Evolutionary conservation across 805 yeast genomes (phyloP).

Genomic region (Sugiyamaella lignohabitans): DNA sequence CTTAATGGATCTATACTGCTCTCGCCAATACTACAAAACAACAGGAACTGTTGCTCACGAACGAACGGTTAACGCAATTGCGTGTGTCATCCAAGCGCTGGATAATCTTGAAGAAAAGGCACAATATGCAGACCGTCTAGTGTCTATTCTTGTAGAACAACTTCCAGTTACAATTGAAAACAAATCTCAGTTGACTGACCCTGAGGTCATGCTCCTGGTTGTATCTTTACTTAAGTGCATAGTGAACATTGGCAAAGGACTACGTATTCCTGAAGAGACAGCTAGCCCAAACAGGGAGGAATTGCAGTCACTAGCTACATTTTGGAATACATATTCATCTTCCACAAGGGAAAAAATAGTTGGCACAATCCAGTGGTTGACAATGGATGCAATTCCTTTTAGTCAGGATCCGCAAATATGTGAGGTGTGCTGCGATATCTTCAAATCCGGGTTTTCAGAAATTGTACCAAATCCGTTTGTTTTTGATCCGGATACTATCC

Average conservation of each 20-base stretch:
- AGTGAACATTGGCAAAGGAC: constrained; percentile 64
- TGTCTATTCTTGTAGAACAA: constrained; percentile 23
- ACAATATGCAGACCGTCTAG: constrained; percentile 30
- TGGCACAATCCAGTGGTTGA: constrained; percentile 37
- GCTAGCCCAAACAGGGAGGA: constrained; percentile 34
- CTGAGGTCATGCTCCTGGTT: constrained; percentile 30
- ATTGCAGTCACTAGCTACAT: constrained; percentile 3
- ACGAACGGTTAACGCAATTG: constrained; percentile 30
- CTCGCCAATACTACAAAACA: constrained; percentile 17
- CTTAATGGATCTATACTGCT: constrained; percentile 26
- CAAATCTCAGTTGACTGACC: neutral
- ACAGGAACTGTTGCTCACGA: constrained; percentile 25
- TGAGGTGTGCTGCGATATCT: constrained; percentile 56
- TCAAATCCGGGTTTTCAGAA: constrained; percentile 62
- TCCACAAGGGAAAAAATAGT: constrained; percentile 39
- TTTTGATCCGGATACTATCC: constrained; percentile 37
- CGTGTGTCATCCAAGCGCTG: constrained; percentile 28
- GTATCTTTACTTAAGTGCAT: constrained; percentile 56
- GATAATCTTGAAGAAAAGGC: constrained; percentile 25
- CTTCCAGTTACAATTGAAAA: constrained; percentile 8
- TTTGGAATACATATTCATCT: constrained; percentile 28
- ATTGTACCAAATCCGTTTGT: constrained; percentile 60
- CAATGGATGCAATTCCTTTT: constrained; percentile 36
- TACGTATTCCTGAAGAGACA: constrained; percentile 52
- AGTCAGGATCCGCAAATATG: constrained; percentile 44